Evolutionary conservation across 768 basidiomycete species (phyloP).

Genomic region (Melanogaster broomeanus): DNA sequence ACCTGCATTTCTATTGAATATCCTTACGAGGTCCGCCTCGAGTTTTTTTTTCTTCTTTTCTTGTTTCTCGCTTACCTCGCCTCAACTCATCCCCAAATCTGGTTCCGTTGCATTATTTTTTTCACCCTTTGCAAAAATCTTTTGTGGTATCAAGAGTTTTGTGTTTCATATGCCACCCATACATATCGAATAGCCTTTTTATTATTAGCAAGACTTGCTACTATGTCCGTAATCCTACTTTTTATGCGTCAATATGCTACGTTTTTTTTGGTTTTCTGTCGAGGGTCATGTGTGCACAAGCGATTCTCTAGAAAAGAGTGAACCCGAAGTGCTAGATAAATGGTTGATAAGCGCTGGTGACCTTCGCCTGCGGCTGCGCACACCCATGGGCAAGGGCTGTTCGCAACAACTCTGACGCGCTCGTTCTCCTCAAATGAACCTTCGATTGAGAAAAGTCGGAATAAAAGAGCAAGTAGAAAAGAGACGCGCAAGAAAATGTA

Average conservation of each 20-base stretch:
- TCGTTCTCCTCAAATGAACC: too few species aligned
- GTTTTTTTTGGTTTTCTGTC: not conserved
- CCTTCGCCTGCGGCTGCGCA: too few species aligned
- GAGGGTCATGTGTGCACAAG: not conserved
- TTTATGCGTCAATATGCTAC: constrained; percentile 18
- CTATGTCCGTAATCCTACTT: constrained; percentile 16
- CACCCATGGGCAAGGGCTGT: too few species aligned
- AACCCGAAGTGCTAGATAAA: not conserved
- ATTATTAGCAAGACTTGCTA: constrained; percentile 22
- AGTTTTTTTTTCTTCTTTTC: not conserved
- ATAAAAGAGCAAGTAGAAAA: too few species aligned
- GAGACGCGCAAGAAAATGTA: too few species aligned
- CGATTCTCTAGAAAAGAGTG: too few species aligned
- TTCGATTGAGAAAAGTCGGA: too few species aligned
- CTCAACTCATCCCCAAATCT: not conserved
- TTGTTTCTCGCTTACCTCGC: not conserved
- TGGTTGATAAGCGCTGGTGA: too few species aligned
- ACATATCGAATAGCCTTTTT: constrained; percentile 19
- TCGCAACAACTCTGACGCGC: too few species aligned
- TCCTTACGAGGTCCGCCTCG: constrained; percentile 8
- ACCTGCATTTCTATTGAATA: constrained; percentile 28
- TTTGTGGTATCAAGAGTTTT: constrained; percentile 17
- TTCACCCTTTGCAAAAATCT: not conserved
- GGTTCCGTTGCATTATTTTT: constrained; percentile 5
- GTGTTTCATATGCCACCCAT: constrained; percentile 16